These are phyloP conservation scores for Tetragonia tetragonoides DNA, from an alignment of 148 eudicot genomes.

Conservation along the genomic window DNA sequence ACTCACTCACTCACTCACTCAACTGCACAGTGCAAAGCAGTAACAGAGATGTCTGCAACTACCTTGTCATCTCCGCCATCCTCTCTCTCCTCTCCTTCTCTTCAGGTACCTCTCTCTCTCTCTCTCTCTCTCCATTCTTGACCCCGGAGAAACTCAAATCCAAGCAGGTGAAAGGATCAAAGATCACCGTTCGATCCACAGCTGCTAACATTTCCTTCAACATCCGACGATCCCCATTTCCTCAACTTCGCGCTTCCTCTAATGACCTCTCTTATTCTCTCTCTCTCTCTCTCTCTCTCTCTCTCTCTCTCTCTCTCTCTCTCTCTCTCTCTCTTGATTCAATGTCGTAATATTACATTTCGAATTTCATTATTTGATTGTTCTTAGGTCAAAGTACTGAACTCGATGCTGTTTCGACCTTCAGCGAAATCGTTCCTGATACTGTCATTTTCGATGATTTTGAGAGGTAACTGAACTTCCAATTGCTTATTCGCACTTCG, in stretches of 20 bases:
- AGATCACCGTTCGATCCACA: constrained; percentile 31
- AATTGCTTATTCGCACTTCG: background rate
- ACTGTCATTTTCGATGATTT: constrained; percentile 96
- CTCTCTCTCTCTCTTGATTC: background rate
- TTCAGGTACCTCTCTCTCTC: constrained; percentile 14
- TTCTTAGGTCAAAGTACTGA: constrained; percentile 58
- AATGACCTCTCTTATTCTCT: constrained; percentile 45
- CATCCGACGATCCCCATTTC: constrained; percentile 37
- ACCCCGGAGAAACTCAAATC: constrained; percentile 16
- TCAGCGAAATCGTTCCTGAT: constrained; percentile 94
- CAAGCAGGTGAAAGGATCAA: constrained; percentile 39
- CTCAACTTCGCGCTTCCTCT: constrained; percentile 56
- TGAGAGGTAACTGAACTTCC: constrained; percentile 46
- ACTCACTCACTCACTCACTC: too few species aligned
- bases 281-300: constrained; percentile 11
- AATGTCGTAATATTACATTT: too few species aligned
- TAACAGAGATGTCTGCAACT: constrained; percentile 16
- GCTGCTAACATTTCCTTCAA: constrained; percentile 34
- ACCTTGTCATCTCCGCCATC: constrained; percentile 41
- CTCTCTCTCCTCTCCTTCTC: constrained; percentile 29
- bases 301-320: constrained; percentile 39
- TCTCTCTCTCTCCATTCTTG: background rate
- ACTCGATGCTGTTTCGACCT: constrained; percentile 67
- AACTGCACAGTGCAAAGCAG: background rate
- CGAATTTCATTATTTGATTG: background rate